Evolutionary conservation across 2,329 filamentous ascomycete genomes (phyloP).

Genomic region (Microdochium bolleyi): DNA sequence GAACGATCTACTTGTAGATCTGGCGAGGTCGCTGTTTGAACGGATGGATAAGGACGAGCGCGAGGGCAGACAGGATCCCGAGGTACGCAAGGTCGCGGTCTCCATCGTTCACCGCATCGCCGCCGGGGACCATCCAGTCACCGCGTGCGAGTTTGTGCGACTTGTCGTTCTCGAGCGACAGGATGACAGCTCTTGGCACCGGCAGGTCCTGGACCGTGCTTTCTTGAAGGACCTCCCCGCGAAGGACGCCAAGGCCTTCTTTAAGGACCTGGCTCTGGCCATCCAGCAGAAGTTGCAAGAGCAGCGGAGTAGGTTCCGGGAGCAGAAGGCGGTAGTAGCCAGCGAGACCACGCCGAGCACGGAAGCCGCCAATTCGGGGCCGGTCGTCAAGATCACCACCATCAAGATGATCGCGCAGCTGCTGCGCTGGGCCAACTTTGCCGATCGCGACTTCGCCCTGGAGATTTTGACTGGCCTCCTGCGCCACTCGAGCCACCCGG

Average conservation of each 20-base stretch:
- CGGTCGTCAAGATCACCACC: constrained; percentile 23
- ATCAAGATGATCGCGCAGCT: constrained; percentile 28
- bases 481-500: constrained; percentile 19
- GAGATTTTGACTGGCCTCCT: constrained; percentile 20
- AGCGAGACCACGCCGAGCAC: not conserved
- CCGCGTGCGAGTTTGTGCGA: constrained; percentile 20
- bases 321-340: constrained; percentile 6
- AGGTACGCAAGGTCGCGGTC: constrained; percentile 2
- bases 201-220: constrained; percentile 14
- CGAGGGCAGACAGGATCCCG: not conserved
- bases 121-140: constrained; percentile 17
- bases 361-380: not conserved
- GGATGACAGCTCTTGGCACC: constrained; percentile 23
- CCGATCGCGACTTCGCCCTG: constrained; percentile 14
- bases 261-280: constrained; percentile 15
- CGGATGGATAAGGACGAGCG: constrained; percentile 1
- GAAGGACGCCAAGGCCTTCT: constrained; percentile 13
- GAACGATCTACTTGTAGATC: not conserved
- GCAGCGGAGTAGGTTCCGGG: constrained; percentile 1
- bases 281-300: constrained; percentile 19
- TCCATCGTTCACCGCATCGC: constrained; percentile 13
- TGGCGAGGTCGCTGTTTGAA: constrained; percentile 6
- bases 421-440: constrained; percentile 16
- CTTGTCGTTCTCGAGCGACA: constrained; percentile 17
- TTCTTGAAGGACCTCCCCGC: constrained; percentile 19